These are phyloP conservation scores for Penicillium chermesinum DNA, from an alignment of 495 filamentous ascomycete genomes.

Conservation along the genomic window DNA sequence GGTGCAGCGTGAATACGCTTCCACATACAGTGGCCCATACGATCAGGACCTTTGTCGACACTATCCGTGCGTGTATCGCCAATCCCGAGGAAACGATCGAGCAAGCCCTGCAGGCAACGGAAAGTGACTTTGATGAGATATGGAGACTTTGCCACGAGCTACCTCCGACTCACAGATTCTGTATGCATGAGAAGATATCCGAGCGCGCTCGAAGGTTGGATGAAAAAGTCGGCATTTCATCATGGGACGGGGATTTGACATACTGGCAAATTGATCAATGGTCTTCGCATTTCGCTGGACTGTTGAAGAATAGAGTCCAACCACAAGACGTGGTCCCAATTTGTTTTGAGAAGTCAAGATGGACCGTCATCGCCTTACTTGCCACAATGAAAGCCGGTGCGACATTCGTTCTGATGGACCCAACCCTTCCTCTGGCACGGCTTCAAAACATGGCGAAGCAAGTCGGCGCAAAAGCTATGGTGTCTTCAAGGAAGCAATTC, in stretches of 20 bases:
- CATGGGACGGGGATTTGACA: slow-evolving; percentile 46
- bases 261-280: slow-evolving; percentile 39
- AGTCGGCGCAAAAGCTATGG: slow-evolving; percentile 29
- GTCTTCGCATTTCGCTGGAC: slow-evolving; percentile 27
- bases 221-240: slow-evolving; percentile 34
- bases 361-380: slow-evolving; percentile 42
- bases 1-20: slow-evolving; percentile 25
- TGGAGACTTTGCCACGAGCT: slow-evolving; percentile 32
- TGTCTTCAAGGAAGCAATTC: slow-evolving; percentile 26
- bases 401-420: slow-evolving; percentile 37
- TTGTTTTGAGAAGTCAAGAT: slow-evolving; percentile 46
- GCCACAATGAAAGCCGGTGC: slow-evolving; percentile 41
- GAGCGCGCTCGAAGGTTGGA: slow-evolving; percentile 30
- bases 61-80: slow-evolving; percentile 23
- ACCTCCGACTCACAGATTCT: slow-evolving; percentile 29
- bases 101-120: slow-evolving; percentile 21
- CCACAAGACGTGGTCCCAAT: slow-evolving; percentile 34
- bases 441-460: slow-evolving; percentile 35
- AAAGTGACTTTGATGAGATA: slow-evolving; percentile 27
- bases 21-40: slow-evolving; percentile 30
- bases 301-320: slow-evolving; percentile 25
- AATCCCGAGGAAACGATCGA: slow-evolving; percentile 19
- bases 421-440: slow-evolving; percentile 32
- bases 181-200: slow-evolving; percentile 44
- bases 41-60: slow-evolving; percentile 28